Evolutionary conservation across 1,284 basidiomycete genomes (phyloP).

Genomic region (Microbotryum lychnidis-dioicae): DNA sequence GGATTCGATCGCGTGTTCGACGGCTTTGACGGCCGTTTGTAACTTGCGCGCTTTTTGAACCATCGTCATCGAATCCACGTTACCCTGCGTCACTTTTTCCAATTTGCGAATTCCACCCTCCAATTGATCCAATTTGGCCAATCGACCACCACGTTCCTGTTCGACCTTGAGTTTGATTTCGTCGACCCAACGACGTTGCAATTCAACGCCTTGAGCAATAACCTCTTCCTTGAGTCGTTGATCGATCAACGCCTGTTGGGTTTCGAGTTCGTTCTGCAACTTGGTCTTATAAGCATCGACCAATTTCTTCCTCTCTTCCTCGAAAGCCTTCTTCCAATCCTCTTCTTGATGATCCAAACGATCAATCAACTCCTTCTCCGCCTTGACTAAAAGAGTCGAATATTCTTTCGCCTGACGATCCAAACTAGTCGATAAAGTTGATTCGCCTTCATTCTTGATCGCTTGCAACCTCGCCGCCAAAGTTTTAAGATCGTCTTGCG

Average conservation of each 20-base stretch:
- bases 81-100: slow-evolving; percentile 83
- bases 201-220: slow-evolving; percentile 90
- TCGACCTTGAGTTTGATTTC: slow-evolving; percentile 95
- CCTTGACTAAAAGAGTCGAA: slow-evolving; percentile 67
- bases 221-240: slow-evolving; percentile 89
- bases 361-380: slow-evolving; percentile 74
- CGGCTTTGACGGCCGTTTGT: slow-evolving; percentile 51
- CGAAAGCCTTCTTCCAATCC: slow-evolving; percentile 73
- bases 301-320: slow-evolving; percentile 67
- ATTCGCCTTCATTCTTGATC: slow-evolving; percentile 60
- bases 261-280: slow-evolving; percentile 74
- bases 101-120: slow-evolving; percentile 82
- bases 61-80: slow-evolving; percentile 72
- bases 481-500: slow-evolving; percentile 72
- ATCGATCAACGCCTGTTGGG: slow-evolving; percentile 88
- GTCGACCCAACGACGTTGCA: slow-evolving; percentile 91
- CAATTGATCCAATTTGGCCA: slow-evolving; percentile 89
- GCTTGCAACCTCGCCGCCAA: slow-evolving; percentile 70
- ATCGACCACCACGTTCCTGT: slow-evolving; percentile 87
- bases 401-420: slow-evolving; percentile 79
- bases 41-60: slow-evolving; percentile 72
- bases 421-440: slow-evolving; percentile 65
- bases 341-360: slow-evolving; percentile 79
- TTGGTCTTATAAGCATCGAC: slow-evolving; percentile 75
- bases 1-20: slow-evolving; percentile 48